phyloP scores from a whole-genome alignment of 1,284 basidiomycete genomes.

The Malassezia furfur region DNA sequence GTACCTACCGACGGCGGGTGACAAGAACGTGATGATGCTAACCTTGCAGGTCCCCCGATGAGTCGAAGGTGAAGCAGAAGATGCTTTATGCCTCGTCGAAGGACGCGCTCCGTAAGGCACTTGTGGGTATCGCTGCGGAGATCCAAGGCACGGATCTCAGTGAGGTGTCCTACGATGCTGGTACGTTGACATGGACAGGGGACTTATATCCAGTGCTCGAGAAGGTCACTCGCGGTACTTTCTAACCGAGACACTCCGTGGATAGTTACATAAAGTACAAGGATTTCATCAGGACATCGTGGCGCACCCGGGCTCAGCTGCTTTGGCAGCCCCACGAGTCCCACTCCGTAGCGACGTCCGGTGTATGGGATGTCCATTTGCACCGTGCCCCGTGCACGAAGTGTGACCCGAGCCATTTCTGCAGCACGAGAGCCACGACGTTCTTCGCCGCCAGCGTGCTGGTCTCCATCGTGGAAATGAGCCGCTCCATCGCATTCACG shows the following conservation, averaged over 20 bases:
- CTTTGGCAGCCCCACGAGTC: slow-evolving; percentile 41
- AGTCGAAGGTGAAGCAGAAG: slow-evolving; percentile 78
- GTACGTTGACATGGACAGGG: slow-evolving; percentile 52
- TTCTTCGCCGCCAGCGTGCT: slow-evolving; percentile 75
- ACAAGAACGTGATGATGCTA: background rate
- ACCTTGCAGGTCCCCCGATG: slow-evolving; percentile 69
- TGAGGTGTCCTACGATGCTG: slow-evolving; percentile 66
- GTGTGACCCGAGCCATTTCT: slow-evolving; percentile 30
- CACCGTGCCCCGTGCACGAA: slow-evolving; percentile 35
- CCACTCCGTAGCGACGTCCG: slow-evolving; percentile 23
- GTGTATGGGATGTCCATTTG: slow-evolving; percentile 8
- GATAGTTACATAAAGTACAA: background rate
- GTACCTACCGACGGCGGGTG: slow-evolving; percentile 19
- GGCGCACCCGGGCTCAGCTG: slow-evolving; percentile 9
- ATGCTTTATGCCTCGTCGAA: slow-evolving; percentile 91
- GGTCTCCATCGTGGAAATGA: slow-evolving; percentile 69
- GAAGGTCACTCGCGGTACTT: slow-evolving; percentile 27
- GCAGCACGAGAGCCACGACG: slow-evolving; percentile 48
- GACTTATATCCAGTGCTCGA: slow-evolving; percentile 20
- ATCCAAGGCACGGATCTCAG: slow-evolving; percentile 76
- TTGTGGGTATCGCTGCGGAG: slow-evolving; percentile 62
- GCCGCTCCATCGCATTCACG: slow-evolving; percentile 68
- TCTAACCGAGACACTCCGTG: slow-evolving; percentile 11
- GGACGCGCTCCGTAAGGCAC: slow-evolving; percentile 68
- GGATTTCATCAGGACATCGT: background rate